A percentile compares a stretch with the other conserved stretches of the same genome.
Conservation (phyloP, 192 early-diverging fungal species). For the Coemansia sp. region DNA sequence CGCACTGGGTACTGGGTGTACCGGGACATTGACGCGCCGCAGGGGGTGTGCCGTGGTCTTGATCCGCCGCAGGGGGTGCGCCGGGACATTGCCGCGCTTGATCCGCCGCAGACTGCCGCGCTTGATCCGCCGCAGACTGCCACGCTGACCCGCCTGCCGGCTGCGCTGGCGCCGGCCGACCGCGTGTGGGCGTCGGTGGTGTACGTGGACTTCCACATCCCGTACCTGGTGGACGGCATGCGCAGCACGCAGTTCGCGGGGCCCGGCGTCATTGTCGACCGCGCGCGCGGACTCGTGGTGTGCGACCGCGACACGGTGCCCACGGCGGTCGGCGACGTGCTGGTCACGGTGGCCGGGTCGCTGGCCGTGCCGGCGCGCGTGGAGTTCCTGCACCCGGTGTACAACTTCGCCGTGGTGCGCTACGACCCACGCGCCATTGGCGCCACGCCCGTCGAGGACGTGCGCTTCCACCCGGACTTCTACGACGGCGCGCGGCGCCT, state of each 20-base stretch:
- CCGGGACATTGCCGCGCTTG: no score
- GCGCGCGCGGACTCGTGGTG: constrained; percentile 69
- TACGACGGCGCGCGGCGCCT: constrained; percentile 16
- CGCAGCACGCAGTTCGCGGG: constrained; percentile 61
- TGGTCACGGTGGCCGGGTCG: constrained; percentile 84
- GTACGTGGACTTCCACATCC: constrained; percentile 74
- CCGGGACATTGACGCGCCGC: constrained; percentile 60
- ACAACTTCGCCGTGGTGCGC: constrained; percentile 79
- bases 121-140: constrained; percentile 60
- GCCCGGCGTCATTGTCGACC: constrained; percentile 68
- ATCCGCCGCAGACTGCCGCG: constrained; percentile 11
- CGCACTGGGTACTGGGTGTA: constrained; percentile 78
- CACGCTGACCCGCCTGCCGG: constrained; percentile 64
- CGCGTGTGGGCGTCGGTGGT: constrained; percentile 77
- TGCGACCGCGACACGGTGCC: constrained; percentile 87
- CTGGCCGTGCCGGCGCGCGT: constrained; percentile 80
- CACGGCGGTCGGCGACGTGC: constrained; percentile 78
- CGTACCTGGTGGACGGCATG: constrained; percentile 74
- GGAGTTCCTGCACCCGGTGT: constrained; percentile 81
- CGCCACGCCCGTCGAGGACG: constrained; percentile 65
- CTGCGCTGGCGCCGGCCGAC: constrained; percentile 66
- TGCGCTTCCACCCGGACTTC: constrained; percentile 41
- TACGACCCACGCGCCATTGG: constrained; percentile 74
- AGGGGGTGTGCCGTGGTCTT: neutral
- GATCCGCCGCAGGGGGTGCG: constrained; percentile 54